These are phyloP conservation scores for Schizonepeta tenuifolia DNA, from an alignment of 257 asterid genomes.

Conservation along the genomic window DNA sequence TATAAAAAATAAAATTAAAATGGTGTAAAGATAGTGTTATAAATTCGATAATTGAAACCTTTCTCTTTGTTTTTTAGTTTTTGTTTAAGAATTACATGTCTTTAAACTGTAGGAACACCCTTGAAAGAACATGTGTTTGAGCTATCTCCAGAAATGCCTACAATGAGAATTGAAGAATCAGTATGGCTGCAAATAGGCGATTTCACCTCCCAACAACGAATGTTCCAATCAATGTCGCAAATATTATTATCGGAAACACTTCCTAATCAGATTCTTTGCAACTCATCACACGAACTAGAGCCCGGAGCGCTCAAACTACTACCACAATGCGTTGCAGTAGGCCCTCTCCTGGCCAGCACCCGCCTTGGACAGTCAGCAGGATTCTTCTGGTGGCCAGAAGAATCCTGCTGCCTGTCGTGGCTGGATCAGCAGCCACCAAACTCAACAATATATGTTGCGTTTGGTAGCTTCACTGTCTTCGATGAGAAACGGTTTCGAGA, in stretches of 20 bases:
- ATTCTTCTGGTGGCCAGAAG: conserved; percentile 64
- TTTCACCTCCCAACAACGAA: conserved; percentile 26
- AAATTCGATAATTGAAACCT: no score
- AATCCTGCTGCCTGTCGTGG: conserved; percentile 49
- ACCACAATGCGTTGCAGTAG: conserved; percentile 43
- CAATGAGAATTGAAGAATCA: conserved; percentile 39
- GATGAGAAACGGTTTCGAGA: conserved; percentile 51
- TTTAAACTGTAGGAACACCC: conserved; percentile 38
- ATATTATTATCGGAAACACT: conserved; percentile 25
- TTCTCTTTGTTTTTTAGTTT: no score
- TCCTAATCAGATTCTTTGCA: conserved; percentile 52
- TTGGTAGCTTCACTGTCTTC: conserved; percentile 60
- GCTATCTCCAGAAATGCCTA: conserved; percentile 56
- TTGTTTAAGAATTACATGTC: no score
- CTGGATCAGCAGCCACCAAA: conserved; percentile 51
- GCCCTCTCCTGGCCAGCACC: conserved; percentile 57
- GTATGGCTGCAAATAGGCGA: conserved; percentile 51
- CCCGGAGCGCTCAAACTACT: conserved; percentile 42
- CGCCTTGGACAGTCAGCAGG: conserved; percentile 53
- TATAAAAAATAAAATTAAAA: no score
- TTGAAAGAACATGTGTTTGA: conserved; percentile 43
- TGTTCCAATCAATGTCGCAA: conserved; percentile 28
- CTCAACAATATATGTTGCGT: conserved; percentile 58
- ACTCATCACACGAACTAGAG: conserved; percentile 52
- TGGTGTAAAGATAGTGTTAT: no score